Evolutionary conservation across 2,329 filamentous ascomycete species (phyloP), one percentile per base, ranked within the genome.

Genomic region (Xylariaceae sp.): DNA sequence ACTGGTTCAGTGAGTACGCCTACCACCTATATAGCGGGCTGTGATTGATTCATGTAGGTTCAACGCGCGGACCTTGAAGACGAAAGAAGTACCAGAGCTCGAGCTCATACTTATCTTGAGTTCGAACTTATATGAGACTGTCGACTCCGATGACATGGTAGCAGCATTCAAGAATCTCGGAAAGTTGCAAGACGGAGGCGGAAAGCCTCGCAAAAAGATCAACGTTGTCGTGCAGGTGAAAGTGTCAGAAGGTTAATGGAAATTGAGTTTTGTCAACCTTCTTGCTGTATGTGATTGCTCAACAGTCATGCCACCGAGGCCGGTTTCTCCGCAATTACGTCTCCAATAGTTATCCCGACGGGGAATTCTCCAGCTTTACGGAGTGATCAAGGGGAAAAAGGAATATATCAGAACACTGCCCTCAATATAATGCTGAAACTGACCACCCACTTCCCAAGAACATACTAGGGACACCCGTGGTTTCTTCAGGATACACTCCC

Each of bases 1-100:
- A 5, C 60, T 58, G 14, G 59, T 80, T 42, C 69, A 60, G 76
- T 78, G 57, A 63, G 72, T 64, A 7, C 17, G 27, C 49, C 18
- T 38, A n/a, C n/a, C n/a, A 5, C 33, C 18, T 18, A 11, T 30
- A 17, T 48, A 43, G 11, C 38, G 33, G 39, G 18, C 46, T 22
- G 33, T 39, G 42, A 47, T 66, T 48, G 62, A 44, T 42, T 42
- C 14, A 31, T 11, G n/a, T 32, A 66, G 64, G 17, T 58, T 63
- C 36, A 48, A 27, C 14, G 56, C 63, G 12, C 49, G 43, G 39
- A 18, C 59, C 18, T 45, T 47, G 17, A 42, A 38, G 6, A 54
- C 22, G 58, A 19, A 61, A 58, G 49, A 59, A 55, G 39, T 72
- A 69, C 27, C 39, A 55, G 56, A 58, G 47, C 18, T 62, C 58